A percentile compares a stretch with the other conserved stretches of the same genome.
Conservation (phyloP, 768 basidiomycete species). For the Amanita brunnescens region DNA sequence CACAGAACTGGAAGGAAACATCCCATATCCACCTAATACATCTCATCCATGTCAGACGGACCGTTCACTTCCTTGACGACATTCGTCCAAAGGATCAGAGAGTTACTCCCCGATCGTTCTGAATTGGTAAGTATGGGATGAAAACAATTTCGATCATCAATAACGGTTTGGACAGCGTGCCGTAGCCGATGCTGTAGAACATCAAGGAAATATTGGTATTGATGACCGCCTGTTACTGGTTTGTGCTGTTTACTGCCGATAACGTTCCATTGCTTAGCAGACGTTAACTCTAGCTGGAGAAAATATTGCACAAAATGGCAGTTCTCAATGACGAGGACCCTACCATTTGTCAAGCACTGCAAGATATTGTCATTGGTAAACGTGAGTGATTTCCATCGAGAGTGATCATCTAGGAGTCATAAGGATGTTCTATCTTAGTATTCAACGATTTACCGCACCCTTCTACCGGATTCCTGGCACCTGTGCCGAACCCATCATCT, state of each 20-base stretch:
- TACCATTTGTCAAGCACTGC: constrained; percentile 27
- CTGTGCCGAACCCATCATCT: neutral
- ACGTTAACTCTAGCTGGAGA: constrained; percentile 47
- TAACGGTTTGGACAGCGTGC: constrained; percentile 29
- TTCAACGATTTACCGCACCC: constrained; percentile 80
- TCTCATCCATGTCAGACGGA: neutral
- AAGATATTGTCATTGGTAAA: constrained; percentile 43
- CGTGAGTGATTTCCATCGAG: constrained; percentile 32
- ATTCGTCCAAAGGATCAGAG: constrained; percentile 19
- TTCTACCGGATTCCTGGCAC: constrained; percentile 41
- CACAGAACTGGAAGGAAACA: neutral
- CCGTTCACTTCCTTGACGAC: neutral
- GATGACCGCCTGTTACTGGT: constrained; percentile 59
- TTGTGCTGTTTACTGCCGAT: constrained; percentile 14
- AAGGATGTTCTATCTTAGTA: constrained; percentile 32
- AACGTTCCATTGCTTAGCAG: neutral
- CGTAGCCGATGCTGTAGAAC: constrained; percentile 36
- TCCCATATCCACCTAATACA: neutral
- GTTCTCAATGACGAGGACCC: constrained; percentile 23
- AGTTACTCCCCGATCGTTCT: constrained; percentile 14
- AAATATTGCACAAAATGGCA: constrained; percentile 51
- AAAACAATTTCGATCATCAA: neutral
- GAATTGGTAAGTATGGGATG: neutral
- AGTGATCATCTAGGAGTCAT: constrained; percentile 9
- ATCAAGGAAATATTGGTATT: constrained; percentile 30